Percentiles rank a stretch among this genome's conserved stretches.
Conservation (phyloP, 495 filamentous ascomycete species). For the Staphylotrichum tortipilum region DNA sequence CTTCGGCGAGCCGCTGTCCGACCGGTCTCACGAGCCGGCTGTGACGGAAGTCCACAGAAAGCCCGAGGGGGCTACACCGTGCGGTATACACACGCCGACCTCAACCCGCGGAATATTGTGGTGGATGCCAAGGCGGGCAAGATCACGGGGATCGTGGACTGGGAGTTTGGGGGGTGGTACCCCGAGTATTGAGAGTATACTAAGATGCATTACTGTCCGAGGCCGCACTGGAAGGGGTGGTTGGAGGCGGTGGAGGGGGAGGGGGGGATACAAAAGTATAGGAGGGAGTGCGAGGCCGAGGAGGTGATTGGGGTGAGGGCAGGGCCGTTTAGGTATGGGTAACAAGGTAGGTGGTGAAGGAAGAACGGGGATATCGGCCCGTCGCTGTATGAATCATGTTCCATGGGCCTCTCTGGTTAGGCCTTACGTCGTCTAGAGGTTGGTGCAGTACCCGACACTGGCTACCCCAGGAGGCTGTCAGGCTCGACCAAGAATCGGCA, state of each 20-base stretch:
- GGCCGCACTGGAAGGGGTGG: not conserved
- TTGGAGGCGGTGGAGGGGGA: not conserved
- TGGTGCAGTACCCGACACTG: too few species aligned
- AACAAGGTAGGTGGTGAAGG: too few species aligned
- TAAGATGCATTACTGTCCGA: not conserved
- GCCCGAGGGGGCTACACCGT: not conserved
- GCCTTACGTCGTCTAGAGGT: too few species aligned
- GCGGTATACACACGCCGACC: not conserved
- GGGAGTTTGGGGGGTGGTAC: constrained; percentile 10
- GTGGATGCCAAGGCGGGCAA: not conserved
- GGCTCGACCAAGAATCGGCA: too few species aligned
- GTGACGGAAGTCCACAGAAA: not conserved
- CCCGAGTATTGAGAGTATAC: constrained; percentile 10
- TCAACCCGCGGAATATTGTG: not conserved
- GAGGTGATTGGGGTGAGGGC: not conserved
- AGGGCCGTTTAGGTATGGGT: not conserved
- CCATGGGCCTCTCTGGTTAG: too few species aligned
- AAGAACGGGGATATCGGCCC: too few species aligned
- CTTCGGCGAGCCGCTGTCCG: not conserved
- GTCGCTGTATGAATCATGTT: too few species aligned
- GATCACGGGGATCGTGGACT: constrained; percentile 4
- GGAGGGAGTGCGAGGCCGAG: not conserved
- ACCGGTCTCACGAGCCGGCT: not conserved
- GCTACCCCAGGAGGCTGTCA: too few species aligned
- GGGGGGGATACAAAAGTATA: not conserved